Conservation (phyloP, 2,329 filamentous ascomycete genomes). For the Aphanocladium album region DNA sequence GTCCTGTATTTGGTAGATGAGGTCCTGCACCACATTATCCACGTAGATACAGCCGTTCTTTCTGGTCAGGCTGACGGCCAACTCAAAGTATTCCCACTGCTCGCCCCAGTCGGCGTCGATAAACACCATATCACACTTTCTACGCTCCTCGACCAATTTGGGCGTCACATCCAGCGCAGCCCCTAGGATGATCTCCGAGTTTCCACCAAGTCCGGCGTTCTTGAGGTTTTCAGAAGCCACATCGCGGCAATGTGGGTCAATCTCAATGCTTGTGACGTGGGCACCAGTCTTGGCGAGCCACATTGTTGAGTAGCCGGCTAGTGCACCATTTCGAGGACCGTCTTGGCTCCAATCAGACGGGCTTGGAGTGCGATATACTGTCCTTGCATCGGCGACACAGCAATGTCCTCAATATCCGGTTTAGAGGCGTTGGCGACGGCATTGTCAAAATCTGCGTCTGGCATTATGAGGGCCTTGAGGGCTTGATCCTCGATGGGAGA, state of each 20-base stretch:
- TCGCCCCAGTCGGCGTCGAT: conserved; percentile 47
- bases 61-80: conserved; percentile 33
- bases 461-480: no score
- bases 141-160: conserved; percentile 33
- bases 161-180: conserved; percentile 32
- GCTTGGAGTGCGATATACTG: conserved; percentile 36
- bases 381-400: conserved; percentile 22
- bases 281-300: conserved; percentile 41
- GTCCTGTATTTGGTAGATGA: no score
- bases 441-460: no score
- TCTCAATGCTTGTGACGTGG: conserved; percentile 45
- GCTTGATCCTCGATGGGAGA: no score
- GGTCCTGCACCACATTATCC: conserved; percentile 42
- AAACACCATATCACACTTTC: conserved; percentile 43
- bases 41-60: conserved; percentile 37
- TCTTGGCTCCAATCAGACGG: conserved; percentile 29
- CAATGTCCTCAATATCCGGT: no score
- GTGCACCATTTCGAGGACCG: conserved; percentile 47
- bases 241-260: conserved; percentile 36
- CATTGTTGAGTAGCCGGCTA: conserved; percentile 50
- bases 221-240: conserved; percentile 40
- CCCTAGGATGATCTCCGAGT: conserved; percentile 39
- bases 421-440: no score
- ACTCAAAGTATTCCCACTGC: conserved; percentile 43
- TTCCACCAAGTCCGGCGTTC: conserved; percentile 28